Evolutionary conservation across 2,329 filamentous ascomycete species (phyloP).

Genomic region (Penicillium sp.): DNA sequence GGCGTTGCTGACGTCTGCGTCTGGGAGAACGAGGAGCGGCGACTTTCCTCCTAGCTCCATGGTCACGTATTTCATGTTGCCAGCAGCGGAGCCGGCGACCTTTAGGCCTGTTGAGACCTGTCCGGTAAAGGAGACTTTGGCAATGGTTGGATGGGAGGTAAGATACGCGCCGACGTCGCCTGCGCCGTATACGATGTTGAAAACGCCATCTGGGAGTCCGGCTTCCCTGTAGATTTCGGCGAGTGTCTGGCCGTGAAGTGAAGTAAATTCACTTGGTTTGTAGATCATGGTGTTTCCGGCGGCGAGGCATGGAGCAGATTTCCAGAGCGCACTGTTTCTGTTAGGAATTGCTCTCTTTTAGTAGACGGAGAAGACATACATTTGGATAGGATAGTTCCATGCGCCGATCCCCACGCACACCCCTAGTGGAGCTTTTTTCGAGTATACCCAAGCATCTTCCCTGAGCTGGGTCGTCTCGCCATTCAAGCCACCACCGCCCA

Average conservation of each 20-base stretch:
- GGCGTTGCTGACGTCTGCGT: constrained; percentile 78
- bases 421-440: constrained; percentile 78
- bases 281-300: constrained; percentile 91
- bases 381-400: constrained; percentile 93
- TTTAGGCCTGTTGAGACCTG: constrained; percentile 83
- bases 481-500: constrained; percentile 77
- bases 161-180: constrained; percentile 78
- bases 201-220: constrained; percentile 79
- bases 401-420: constrained; percentile 87
- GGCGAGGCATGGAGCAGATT: constrained; percentile 81
- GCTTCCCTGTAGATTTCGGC: constrained; percentile 79
- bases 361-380: constrained; percentile 46
- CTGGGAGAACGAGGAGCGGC: constrained; percentile 77
- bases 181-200: constrained; percentile 84
- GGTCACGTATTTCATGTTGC: constrained; percentile 85
- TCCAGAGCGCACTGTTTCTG: constrained; percentile 72
- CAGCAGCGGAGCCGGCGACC: constrained; percentile 76
- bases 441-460: constrained; percentile 80
- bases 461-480: constrained; percentile 78
- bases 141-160: constrained; percentile 72
- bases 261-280: constrained; percentile 86
- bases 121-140: constrained; percentile 89
- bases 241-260: constrained; percentile 76
- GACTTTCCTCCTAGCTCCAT: constrained; percentile 93
- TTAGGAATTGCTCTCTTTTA: constrained; percentile 8